A percentile compares a stretch with the other conserved stretches of the same genome.
These are phyloP conservation scores for Aspergillus ochraceoroseus DNA, from an alignment of 2,329 filamentous ascomycete species.

Conservation along the genomic window DNA sequence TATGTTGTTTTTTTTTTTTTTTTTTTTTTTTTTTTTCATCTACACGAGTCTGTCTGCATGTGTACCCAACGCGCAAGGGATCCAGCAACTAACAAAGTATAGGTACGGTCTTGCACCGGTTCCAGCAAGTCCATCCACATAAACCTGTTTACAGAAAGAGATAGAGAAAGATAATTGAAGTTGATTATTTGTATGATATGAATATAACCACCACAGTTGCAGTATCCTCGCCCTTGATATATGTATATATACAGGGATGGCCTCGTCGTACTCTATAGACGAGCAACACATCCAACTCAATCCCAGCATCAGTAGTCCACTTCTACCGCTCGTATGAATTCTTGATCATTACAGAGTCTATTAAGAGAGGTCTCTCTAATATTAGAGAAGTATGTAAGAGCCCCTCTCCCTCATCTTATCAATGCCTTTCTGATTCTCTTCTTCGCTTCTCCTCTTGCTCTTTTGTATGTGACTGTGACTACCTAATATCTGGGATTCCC, in stretches of 20 bases:
- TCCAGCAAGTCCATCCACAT: background rate
- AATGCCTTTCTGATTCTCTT: slow-evolving; percentile 42
- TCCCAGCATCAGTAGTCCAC: slow-evolving; percentile 81
- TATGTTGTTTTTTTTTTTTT: slow-evolving; percentile 39
- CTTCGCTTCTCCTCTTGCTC: slow-evolving; percentile 1
- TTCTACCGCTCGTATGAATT: slow-evolving; percentile 62
- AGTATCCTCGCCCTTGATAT: too few species aligned
- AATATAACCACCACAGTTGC: too few species aligned
- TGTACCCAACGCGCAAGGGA: background rate
- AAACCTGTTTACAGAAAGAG: too few species aligned
- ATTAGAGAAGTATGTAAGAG: too few species aligned
- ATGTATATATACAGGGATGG: too few species aligned
- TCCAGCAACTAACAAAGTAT: background rate
- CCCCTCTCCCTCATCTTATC: too few species aligned
- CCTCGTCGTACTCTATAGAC: slow-evolving; percentile 11
- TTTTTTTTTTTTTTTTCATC: background rate
- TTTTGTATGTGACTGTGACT: background rate
- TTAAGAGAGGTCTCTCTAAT: too few species aligned
- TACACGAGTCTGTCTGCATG: background rate
- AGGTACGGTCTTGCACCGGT: slow-evolving; percentile 10
- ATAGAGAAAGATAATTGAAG: too few species aligned
- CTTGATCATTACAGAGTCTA: too few species aligned
- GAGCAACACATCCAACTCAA: slow-evolving; percentile 77
- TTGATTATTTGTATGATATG: too few species aligned
- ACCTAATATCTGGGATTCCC: too few species aligned